These are phyloP conservation scores for Digitaria exilis DNA, from an alignment of 202 grass and related monocot species.

Conservation along the genomic window DNA sequence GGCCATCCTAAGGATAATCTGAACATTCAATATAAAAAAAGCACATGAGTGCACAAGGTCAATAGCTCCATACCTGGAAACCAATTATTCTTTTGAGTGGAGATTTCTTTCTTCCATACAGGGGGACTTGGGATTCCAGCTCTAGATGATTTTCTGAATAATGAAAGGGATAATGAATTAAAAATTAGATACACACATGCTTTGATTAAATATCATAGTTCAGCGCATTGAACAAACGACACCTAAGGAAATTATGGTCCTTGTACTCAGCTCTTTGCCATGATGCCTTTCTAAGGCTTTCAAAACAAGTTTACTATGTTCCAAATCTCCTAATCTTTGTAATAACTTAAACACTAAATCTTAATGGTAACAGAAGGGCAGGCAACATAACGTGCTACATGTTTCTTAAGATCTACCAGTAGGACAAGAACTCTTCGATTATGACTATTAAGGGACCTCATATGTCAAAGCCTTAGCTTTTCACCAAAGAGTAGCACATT, in stretches of 20 bases:
- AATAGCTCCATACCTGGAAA: slow-evolving; percentile 61
- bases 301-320: not conserved
- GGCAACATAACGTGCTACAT: not conserved
- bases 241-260: slow-evolving; percentile 8
- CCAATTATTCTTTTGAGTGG: slow-evolving; percentile 79
- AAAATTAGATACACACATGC: not conserved
- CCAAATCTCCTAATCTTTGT: not conserved
- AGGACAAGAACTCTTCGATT: slow-evolving; percentile 9
- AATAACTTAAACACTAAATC: not conserved
- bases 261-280: not conserved
- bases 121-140: slow-evolving; percentile 65
- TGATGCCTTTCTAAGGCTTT: not conserved
- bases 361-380: not conserved
- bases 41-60: not conserved
- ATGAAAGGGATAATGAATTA: slow-evolving; percentile 19
- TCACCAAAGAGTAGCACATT: not conserved
- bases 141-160: slow-evolving; percentile 74
- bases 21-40: slow-evolving; percentile 27
- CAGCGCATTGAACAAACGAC: not conserved
- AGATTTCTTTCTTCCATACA: slow-evolving; percentile 81
- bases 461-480: not conserved
- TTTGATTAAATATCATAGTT: slow-evolving; percentile 17
- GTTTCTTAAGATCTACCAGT: slow-evolving; percentile 14
- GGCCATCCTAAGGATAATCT: not conserved
- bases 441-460: slow-evolving; percentile 7